Conservation (phyloP, 495 filamentous ascomycete genomes). For the Penicillium pulvis region DNA sequence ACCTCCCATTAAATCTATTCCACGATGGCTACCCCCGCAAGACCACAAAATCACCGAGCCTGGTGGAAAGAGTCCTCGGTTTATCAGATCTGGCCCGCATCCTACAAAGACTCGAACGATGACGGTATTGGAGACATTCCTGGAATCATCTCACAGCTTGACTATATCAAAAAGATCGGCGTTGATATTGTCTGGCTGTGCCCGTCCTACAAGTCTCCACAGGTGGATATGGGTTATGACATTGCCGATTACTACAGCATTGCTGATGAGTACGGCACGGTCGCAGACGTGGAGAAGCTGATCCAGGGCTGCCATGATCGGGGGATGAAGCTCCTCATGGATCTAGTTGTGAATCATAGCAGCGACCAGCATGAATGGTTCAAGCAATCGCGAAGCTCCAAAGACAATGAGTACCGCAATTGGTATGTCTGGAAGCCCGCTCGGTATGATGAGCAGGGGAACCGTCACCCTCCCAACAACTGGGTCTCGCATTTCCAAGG, state of each 20-base stretch:
- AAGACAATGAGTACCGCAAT: slow-evolving; percentile 60
- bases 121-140: slow-evolving; percentile 70
- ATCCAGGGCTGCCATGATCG: slow-evolving; percentile 55
- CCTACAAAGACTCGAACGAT: slow-evolving; percentile 65
- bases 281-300: slow-evolving; percentile 66
- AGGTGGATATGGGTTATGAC: slow-evolving; percentile 65
- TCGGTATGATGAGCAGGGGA: slow-evolving; percentile 58
- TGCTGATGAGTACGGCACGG: slow-evolving; percentile 60
- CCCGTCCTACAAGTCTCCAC: slow-evolving; percentile 67
- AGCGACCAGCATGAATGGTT: slow-evolving; percentile 80
- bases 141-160: slow-evolving; percentile 65
- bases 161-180: slow-evolving; percentile 64
- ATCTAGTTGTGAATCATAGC: slow-evolving; percentile 80
- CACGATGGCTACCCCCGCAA: slow-evolving; percentile 32
- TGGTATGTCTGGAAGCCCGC: slow-evolving; percentile 76
- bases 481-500: slow-evolving; percentile 64
- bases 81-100: slow-evolving; percentile 72
- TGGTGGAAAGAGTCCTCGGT: slow-evolving; percentile 61
- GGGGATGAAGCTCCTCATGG: slow-evolving; percentile 71
- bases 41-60: slow-evolving; percentile 44
- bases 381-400: slow-evolving; percentile 62
- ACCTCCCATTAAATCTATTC: neutral
- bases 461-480: slow-evolving; percentile 68
- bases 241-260: slow-evolving; percentile 70
- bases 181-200: slow-evolving; percentile 70